Evolutionary conservation across 306 rosid genomes (phyloP).

Genomic region (Trifolium fragiferum): DNA sequence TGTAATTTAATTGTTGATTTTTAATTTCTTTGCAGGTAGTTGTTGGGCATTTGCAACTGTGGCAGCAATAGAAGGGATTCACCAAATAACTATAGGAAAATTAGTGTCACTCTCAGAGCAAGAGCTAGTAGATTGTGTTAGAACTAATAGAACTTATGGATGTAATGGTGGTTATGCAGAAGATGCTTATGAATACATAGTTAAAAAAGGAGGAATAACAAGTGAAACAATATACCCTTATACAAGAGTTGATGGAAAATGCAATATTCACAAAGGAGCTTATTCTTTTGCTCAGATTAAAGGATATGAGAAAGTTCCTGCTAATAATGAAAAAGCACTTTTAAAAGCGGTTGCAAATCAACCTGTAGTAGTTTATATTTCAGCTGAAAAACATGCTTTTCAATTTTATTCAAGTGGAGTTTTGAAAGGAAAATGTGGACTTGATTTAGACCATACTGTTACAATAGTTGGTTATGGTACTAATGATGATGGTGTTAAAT

Average conservation of each 20-base stretch:
- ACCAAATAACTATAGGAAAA: constrained; percentile 22
- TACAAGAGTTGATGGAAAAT: constrained; percentile 15
- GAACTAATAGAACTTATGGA: not conserved
- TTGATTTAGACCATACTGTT: constrained; percentile 21
- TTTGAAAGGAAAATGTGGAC: constrained; percentile 18
- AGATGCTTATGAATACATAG: constrained; percentile 30
- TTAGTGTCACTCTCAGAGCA: constrained; percentile 42
- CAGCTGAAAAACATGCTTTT: not conserved
- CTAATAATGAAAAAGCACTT: constrained; percentile 18
- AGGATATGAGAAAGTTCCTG: constrained; percentile 39
- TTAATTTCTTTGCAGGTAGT: not conserved
- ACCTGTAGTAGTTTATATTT: constrained; percentile 33
- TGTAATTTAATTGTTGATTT: too few species aligned
- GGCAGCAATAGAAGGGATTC: not conserved
- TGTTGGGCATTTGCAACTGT: not conserved
- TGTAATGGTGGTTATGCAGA: constrained; percentile 36
- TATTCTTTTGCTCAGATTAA: not conserved
- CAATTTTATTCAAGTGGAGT: constrained; percentile 34
- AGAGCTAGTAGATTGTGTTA: constrained; percentile 44
- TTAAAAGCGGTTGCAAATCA: constrained; percentile 41
- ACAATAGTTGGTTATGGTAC: constrained; percentile 33
- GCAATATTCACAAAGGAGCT: not conserved
- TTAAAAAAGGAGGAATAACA: constrained; percentile 32
- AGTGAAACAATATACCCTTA: constrained; percentile 41
- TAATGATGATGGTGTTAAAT: constrained; percentile 20